Conservation (phyloP, 495 filamentous ascomycete species). For the Penicillium canariense region DNA sequence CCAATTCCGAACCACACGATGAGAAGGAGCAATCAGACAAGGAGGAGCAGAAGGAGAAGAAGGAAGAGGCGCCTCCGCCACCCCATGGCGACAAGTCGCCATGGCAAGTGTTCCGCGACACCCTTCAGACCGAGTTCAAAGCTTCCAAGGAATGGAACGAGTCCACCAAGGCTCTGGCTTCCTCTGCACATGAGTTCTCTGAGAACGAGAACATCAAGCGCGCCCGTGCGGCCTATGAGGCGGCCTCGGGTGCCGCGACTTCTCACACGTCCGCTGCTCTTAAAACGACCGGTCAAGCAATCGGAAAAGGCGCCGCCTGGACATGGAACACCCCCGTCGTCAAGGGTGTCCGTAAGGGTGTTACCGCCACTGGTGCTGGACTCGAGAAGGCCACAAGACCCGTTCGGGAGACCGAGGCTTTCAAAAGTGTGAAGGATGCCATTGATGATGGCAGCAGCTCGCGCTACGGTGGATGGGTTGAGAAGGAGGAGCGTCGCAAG, state of each 20-base stretch:
- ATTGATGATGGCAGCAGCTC: conserved; percentile 97
- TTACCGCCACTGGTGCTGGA: conserved; percentile 76
- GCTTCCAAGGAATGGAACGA: conserved; percentile 99
- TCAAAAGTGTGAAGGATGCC: conserved; percentile 88
- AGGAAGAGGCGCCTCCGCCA: conserved; percentile 72
- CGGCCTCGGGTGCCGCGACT: conserved; percentile 72
- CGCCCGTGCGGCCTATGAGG: conserved; percentile 80
- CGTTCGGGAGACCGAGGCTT: conserved; percentile 89
- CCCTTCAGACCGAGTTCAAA: conserved; percentile 87
- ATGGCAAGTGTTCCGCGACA: conserved; percentile 98
- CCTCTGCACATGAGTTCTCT: conserved; percentile 83
- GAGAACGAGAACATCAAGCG: conserved; percentile 89
- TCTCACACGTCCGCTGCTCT: conserved; percentile 72
- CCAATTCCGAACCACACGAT: conserved; percentile 42
- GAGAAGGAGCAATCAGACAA: conserved; percentile 41
- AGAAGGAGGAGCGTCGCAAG: conserved; percentile 87
- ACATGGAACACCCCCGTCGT: conserved; percentile 95
- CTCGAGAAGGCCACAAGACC: conserved; percentile 92
- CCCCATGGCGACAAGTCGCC: conserved; percentile 97
- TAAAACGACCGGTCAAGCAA: conserved; percentile 77
- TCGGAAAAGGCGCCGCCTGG: conserved; percentile 89
- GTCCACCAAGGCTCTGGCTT: conserved; percentile 89
- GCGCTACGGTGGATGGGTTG: conserved; percentile 91
- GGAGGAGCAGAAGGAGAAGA: conserved; percentile 47
- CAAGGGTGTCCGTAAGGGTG: conserved; percentile 86